Conservation (phyloP, 2,329 filamentous ascomycete genomes). For the Phyllosticta citriasiana region DNA sequence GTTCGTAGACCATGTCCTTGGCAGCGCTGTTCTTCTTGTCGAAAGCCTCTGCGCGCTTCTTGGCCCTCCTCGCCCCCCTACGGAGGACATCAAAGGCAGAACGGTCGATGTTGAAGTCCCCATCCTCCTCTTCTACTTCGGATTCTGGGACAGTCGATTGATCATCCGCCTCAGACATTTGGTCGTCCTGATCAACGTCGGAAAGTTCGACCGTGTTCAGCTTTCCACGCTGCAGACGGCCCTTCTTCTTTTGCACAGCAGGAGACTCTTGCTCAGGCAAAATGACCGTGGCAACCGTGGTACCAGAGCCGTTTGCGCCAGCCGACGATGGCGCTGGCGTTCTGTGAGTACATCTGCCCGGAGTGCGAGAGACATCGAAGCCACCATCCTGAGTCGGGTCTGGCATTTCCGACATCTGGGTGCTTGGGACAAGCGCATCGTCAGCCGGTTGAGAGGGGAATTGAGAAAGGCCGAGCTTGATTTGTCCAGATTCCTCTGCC, state of each 20-base stretch:
- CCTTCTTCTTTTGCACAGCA: constrained; percentile 48
- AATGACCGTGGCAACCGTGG: constrained; percentile 61
- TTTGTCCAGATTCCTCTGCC: constrained; percentile 12
- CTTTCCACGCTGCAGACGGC: constrained; percentile 42
- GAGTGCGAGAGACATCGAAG: constrained; percentile 58
- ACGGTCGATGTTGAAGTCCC: constrained; percentile 25
- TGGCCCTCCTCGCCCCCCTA: constrained; percentile 48
- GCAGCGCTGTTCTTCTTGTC: constrained; percentile 82
- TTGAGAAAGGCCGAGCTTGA: constrained; percentile 27
- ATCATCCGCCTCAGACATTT: constrained; percentile 18
- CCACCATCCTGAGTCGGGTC: constrained; percentile 76
- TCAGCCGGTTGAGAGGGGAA: constrained; percentile 15
- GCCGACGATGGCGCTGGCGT: constrained; percentile 40
- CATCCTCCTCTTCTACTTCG: not conserved
- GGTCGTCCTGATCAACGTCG: constrained; percentile 34
- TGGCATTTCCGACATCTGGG: constrained; percentile 59
- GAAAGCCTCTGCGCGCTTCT: constrained; percentile 42
- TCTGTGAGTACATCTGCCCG: constrained; percentile 49
- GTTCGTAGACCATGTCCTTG: constrained; percentile 75
- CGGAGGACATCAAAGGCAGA: constrained; percentile 62
- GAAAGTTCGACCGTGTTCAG: constrained; percentile 29
- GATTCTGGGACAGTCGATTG: constrained; percentile 12
- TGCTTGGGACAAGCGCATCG: constrained; percentile 28
- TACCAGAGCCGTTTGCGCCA: not conserved
- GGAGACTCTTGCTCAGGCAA: constrained; percentile 50